Base-by-base conservation (phyloP, 306 rosid species). In the Pterocarpus santalinus region DNA sequence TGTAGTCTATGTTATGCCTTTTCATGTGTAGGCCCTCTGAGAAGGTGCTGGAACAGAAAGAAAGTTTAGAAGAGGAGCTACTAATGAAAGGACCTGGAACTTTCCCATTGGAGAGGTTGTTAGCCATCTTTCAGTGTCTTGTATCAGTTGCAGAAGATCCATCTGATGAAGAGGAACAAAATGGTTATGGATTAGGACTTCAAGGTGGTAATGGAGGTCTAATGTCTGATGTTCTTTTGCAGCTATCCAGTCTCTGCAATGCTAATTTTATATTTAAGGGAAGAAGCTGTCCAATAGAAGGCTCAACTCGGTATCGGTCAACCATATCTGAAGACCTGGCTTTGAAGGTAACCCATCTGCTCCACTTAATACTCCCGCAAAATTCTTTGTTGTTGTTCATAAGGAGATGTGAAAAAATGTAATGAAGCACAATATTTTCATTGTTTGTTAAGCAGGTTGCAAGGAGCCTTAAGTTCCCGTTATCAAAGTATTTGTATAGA, bases 21-120 rank as follows among this genome's bases (percentile, higher is more conserved):
- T 78, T 57, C 51, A 73, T 82, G 85, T 22, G 12, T 38, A 95
- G 99, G 89, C 61, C 92, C 62, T 86, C 92, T 9, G 85, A 82
- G 72, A 93, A 93, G 83, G 88, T 81, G 66, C 55, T 69, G 80
- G 96, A 91, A 81, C 81, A 85, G 85, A 93, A 95, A 79, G 98
- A 95, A 79, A 87, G 74, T 74, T 91, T 85, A 73, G 95, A 95
- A 84, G 93, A 91, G 82, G 98, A 95, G 68, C 65, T 78, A 73
- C 89, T 93, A 52, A 87, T 87, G 96, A 95, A 93, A 90, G 97
- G 97, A 63, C 99, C 99, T 10, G 99, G 99, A 87, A 87, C 96
- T 67, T 95, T 93, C 81, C 98, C 99, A 79, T 36, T 95, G 70
- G 99, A 95, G 87, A 91, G 98, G 82, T 87, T 95, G 81, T 86